phyloP scores from a whole-genome alignment of 139 green algal genomes.

The Coelastrella sp. region DNA sequence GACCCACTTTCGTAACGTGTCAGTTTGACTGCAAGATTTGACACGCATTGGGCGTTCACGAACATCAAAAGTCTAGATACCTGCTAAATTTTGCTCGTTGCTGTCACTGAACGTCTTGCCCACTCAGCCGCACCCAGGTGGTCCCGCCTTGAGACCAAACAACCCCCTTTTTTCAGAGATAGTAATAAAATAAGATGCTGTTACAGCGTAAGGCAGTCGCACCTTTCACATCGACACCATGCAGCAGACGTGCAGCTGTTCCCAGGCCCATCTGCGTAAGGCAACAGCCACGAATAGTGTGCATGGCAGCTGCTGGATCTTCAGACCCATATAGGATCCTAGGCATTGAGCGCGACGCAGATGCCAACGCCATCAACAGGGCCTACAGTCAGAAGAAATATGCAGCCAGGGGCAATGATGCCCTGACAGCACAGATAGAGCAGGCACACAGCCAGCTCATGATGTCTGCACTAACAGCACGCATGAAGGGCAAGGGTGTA shows the following conservation, averaged over 20 bases:
- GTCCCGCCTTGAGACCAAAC: no score
- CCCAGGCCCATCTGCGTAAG: conserved; percentile 7
- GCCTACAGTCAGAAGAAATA: conserved; percentile 58
- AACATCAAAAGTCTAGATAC: background rate
- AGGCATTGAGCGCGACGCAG: conserved; percentile 56
- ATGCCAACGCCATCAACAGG: conserved; percentile 59
- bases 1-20: background rate
- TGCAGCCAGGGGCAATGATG: conserved; percentile 46
- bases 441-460: conserved; percentile 62
- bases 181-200: background rate
- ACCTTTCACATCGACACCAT: conserved; percentile 13
- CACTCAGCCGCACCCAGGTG: background rate
- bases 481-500: conserved; percentile 60
- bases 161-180: no score
- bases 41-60: background rate
- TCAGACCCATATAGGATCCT: conserved; percentile 50
- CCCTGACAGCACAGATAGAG: conserved; percentile 59
- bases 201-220: background rate
- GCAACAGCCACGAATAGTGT: background rate
- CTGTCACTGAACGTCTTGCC: background rate
- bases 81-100: background rate
- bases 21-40: background rate
- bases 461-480: conserved; percentile 54
- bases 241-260: background rate
- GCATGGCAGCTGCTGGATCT: conserved; percentile 33